Evolutionary conservation across 805 yeast genomes (phyloP), one percentile per base, ranked within the genome.

Genomic region (Zygotorulaspora chibaensis): DNA sequence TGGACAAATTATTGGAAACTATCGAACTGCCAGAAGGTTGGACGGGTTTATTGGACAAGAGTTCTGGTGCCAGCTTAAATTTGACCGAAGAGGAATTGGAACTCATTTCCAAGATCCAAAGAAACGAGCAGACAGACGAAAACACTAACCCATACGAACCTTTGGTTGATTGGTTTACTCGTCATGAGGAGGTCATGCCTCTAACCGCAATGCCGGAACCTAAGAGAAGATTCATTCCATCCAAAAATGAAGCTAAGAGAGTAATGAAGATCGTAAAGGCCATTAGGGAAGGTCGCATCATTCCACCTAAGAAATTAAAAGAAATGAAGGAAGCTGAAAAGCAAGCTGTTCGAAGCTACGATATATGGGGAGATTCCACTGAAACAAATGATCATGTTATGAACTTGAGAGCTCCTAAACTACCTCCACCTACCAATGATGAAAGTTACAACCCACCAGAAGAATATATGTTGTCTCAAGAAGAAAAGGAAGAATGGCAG

Each of bases 1-100:
- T 93, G 54, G 98, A 93, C 61, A 85, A 84, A 59, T 75, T 93
- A 51, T 71, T 93, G 53, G 99, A 91, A 61, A 74, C 82, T 26
- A 93, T 93, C 50, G 99, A 93, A 51, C 73, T 93, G 52, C 99
- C 99, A 11, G 95, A 87, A 68, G 99, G 99, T 20, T 93, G 98
- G 98, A 93, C 99, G 12, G 99, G 99, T 38, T 74, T 93, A 50
- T 70, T 91, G 50, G 98, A 93, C 67, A 84, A 87, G 59, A 77
- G 82, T 59, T 88, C 98, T 6, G 99, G 99, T 50, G 66, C 81
- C 8, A 75, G 87, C 43, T 76, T 93, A 70, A 89, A 93, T 55
- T 73, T 93, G 53, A 80, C 88, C 7, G 76, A 77, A 43, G 97
- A 91, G 62, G 99, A 93, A 68, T 74, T 90, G 59, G 96, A 90